Percentiles rank a stretch among this genome's conserved stretches.
These are phyloP conservation scores for Trypanosoma grayi DNA, from an alignment of 208 protist genomes.

Conservation along the genomic window DNA sequence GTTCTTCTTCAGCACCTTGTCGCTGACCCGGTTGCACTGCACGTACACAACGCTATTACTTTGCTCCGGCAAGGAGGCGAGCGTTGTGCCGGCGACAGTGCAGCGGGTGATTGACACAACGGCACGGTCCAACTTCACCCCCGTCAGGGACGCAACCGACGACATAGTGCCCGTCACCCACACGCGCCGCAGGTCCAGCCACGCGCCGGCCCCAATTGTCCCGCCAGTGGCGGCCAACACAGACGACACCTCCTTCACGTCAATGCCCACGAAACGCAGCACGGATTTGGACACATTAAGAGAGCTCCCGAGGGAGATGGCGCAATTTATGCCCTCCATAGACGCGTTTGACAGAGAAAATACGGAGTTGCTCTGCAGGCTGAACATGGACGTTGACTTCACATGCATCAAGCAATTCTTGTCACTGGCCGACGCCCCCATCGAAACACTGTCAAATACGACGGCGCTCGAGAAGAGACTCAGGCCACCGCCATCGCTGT, in stretches of 20 bases:
- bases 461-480: slow-evolving; percentile 5
- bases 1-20: background rate
- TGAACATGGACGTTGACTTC: background rate
- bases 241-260: background rate
- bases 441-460: slow-evolving; percentile 6
- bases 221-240: background rate
- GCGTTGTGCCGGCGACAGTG: slow-evolving; percentile 1
- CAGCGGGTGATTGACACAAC: slow-evolving; percentile 10
- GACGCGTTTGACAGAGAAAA: slow-evolving; percentile 9
- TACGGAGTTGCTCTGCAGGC: background rate
- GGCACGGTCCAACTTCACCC: background rate
- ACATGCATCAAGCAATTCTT: background rate
- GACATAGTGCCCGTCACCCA: background rate
- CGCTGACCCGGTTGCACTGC: slow-evolving; percentile 12
- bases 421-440: slow-evolving; percentile 5
- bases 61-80: background rate
- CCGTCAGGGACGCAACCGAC: slow-evolving; percentile 3
- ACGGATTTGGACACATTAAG: slow-evolving; percentile 4
- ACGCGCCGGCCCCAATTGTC: background rate
- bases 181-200: slow-evolving; percentile 10
- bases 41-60: slow-evolving; percentile 1
- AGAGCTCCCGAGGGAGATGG: background rate
- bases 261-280: slow-evolving; percentile 7
- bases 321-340: background rate
- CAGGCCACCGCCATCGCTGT: background rate